Evolutionary conservation across 495 filamentous ascomycete genomes (phyloP).

Genomic region (Evernia prunastri): DNA sequence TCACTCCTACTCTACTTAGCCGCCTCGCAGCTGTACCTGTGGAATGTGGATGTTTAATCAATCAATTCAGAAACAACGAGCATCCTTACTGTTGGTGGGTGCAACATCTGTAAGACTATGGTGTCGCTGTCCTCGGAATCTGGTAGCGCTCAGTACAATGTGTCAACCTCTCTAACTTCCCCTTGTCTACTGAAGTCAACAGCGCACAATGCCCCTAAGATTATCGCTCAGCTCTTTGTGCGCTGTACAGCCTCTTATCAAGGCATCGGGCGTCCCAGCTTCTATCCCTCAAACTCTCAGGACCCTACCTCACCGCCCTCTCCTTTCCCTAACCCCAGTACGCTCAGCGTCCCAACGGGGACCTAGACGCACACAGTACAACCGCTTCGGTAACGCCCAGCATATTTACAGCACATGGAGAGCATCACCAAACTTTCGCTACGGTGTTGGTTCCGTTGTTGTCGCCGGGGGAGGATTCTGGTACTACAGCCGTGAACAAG

Average conservation of each 20-base stretch:
- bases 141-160: neutral
- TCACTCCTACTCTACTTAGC: too few species aligned
- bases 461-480: slow-evolving; percentile 51
- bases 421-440: slow-evolving; percentile 18
- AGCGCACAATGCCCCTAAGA: neutral
- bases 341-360: slow-evolving; percentile 13
- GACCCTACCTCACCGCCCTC: neutral
- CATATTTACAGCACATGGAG: slow-evolving; percentile 16
- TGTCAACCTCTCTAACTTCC: neutral
- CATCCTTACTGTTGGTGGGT: too few species aligned
- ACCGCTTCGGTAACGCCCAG: slow-evolving; percentile 20
- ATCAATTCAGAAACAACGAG: too few species aligned
- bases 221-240: neutral
- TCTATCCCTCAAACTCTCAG: neutral
- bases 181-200: neutral
- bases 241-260: neutral
- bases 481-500: slow-evolving; percentile 65
- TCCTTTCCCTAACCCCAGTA: neutral
- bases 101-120: neutral
- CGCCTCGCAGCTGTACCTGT: too few species aligned
- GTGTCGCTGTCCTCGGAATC: neutral
- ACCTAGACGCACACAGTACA: slow-evolving; percentile 17
- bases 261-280: neutral
- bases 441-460: slow-evolving; percentile 22
- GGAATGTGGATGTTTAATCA: too few species aligned